phyloP scores from a whole-genome alignment of 768 basidiomycete genomes.

The Leccinum ochraceum region DNA sequence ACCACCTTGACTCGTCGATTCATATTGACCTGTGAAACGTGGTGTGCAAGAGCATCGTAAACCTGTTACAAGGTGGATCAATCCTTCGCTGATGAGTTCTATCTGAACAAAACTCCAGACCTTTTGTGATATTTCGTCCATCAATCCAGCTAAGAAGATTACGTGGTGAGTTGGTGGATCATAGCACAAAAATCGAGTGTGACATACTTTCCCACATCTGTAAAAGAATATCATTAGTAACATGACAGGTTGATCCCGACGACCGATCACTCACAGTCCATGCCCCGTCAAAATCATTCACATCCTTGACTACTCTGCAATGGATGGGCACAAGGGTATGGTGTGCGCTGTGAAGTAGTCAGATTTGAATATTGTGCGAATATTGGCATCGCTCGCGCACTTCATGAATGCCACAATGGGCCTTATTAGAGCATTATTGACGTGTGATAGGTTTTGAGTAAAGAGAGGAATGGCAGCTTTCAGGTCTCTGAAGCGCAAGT shows the following conservation, averaged over 20 bases:
- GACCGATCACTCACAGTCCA: constrained; percentile 79
- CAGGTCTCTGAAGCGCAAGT: constrained; percentile 90
- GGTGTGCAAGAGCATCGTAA: constrained; percentile 92
- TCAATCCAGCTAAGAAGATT: constrained; percentile 72
- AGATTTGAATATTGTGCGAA: constrained; percentile 1
- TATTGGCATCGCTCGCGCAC: constrained; percentile 45
- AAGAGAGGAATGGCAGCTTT: constrained; percentile 96
- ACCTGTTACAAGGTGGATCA: constrained; percentile 44
- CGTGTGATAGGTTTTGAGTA: constrained; percentile 83
- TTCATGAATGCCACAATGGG: constrained; percentile 99
- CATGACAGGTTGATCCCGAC: not conserved
- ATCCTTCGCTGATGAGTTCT: not conserved
- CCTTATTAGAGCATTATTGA: constrained; percentile 88
- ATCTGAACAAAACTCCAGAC: constrained; percentile 35
- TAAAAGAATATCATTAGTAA: constrained; percentile 9
- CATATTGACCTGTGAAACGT: constrained; percentile 89
- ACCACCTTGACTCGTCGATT: constrained; percentile 89
- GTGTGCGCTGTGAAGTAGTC: constrained; percentile 64
- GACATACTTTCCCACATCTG: constrained; percentile 92
- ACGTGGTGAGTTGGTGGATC: constrained; percentile 4
- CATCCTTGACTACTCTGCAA: constrained; percentile 81
- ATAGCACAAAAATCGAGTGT: not conserved
- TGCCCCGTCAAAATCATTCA: constrained; percentile 90
- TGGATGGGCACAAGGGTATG: constrained; percentile 93
- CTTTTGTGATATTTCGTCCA: constrained; percentile 88